These are phyloP conservation scores for Calonectria crousiana DNA, from an alignment of 2,329 filamentous ascomycete species.

Conservation along the genomic window DNA sequence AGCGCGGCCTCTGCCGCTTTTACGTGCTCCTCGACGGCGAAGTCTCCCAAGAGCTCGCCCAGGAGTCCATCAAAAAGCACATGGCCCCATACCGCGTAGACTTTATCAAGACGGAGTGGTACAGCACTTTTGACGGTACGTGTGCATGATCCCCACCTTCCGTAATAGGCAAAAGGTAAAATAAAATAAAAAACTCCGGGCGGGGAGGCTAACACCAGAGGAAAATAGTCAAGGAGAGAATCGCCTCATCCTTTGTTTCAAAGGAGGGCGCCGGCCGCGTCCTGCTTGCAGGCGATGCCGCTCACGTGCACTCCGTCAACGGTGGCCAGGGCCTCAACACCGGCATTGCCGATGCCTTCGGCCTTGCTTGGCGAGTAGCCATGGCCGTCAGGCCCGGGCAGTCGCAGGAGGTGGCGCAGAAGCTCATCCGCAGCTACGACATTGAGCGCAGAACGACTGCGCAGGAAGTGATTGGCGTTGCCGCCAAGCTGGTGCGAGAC, in stretches of 20 bases:
- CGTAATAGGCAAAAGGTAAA: not conserved
- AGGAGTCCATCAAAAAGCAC: constrained; percentile 58
- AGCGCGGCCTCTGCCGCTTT: constrained; percentile 60
- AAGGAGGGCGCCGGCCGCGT: constrained; percentile 56
- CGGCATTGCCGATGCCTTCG: constrained; percentile 67
- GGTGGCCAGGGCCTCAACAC: constrained; percentile 71
- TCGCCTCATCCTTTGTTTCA: constrained; percentile 55
- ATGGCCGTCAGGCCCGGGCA: constrained; percentile 41
- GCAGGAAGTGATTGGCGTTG: constrained; percentile 59
- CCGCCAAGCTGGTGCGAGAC: constrained; percentile 59
- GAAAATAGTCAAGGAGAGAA: constrained; percentile 54
- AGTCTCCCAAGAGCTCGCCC: constrained; percentile 53
- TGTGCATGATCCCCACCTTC: not conserved
- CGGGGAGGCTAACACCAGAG: not conserved
- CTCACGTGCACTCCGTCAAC: constrained; percentile 67
- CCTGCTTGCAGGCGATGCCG: constrained; percentile 68
- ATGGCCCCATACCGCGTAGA: constrained; percentile 57
- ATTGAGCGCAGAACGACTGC: constrained; percentile 58
- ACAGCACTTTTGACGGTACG: constrained; percentile 61
- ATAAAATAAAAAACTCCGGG: not conserved
- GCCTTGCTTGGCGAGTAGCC: constrained; percentile 65
- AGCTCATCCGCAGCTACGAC: constrained; percentile 58
- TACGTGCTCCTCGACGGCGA: constrained; percentile 61
- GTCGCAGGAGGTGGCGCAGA: not conserved
- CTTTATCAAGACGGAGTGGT: constrained; percentile 61